Base-by-base conservation (phyloP, 495 filamentous ascomycete genomes). In the Penicillium waksmanii region DNA sequence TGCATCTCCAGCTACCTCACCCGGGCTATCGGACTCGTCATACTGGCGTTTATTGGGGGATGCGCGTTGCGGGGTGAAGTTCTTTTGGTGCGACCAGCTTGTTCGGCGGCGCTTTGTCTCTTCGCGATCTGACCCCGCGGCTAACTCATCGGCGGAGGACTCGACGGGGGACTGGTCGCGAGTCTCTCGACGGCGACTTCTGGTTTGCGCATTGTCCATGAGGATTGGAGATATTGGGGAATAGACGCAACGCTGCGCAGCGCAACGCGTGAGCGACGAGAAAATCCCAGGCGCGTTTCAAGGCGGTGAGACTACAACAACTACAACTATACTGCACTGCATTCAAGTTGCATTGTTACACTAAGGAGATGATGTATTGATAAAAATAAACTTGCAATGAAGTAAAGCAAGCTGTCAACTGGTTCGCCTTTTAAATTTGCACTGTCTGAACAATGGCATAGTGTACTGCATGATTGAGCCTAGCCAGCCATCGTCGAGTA, bases 81-180 rank as follows among this genome's bases (percentile, higher is more conserved):
- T 69, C 53, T 72, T 77, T 33, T 72, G 63, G 6, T 62, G 36
- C 8, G 61, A 67, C 73, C 76, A 77, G 63, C 75, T 79, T 52
- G 70, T 63, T 65, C 75, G 69, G 51, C 70, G 77, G 51, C 68
- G 74, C 52, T 77, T 71, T 21, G 67, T 31, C 27, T 31, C 66
- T 58, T 77, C 72, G 55, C 77, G 73, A 17, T 80, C 76, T 47
- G 78, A 75, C 63, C 61, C 70, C 23, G 71, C 74, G 23, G 77
- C 80, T 46, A 82, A 71, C 60, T 84, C 84, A 58, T 85, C 82
- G 31, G 82, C 80, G 19, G 83, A 85, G 47, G 80, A 79, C 54
- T 79, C 77, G 19, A 66, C 62, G 40, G 78, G 77, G 1, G 77
- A 72, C 43, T 66, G 65, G 31, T 53, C 62, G 40, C 70, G 71